phyloP scores from a whole-genome alignment of 331 rosid species.

The Arachis monticola region DNA sequence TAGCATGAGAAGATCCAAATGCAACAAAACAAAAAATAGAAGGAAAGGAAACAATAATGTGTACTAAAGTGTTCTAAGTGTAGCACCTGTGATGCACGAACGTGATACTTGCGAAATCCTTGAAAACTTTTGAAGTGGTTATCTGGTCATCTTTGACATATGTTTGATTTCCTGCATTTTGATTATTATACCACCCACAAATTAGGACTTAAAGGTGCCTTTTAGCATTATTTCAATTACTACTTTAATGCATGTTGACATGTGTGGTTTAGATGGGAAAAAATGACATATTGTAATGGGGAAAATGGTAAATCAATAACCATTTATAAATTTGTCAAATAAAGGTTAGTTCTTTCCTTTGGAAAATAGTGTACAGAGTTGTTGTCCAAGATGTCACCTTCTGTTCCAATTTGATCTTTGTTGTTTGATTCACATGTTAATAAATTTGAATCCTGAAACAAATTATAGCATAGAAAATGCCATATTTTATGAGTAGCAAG shows the following conservation, averaged over 20 bases:
- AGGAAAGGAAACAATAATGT: not conserved
- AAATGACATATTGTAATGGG: not conserved
- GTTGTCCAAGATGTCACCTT: no score
- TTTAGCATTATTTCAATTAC: not conserved
- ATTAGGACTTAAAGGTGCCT: not conserved
- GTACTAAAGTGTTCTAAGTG: not conserved
- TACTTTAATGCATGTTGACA: constrained; percentile 31
- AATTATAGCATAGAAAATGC: no score
- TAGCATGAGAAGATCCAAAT: not conserved
- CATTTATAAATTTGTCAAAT: no score
- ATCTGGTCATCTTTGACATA: not conserved
- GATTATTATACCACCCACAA: constrained; percentile 1
- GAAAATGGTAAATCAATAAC: not conserved
- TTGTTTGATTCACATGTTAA: no score
- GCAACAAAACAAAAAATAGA: constrained; percentile 4
- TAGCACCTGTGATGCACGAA: not conserved
- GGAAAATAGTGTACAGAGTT: no score
- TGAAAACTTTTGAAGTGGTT: no score
- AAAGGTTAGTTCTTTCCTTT: no score
- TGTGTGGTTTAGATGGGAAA: constrained; percentile 7
- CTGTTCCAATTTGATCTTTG: no score
- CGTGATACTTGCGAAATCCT: no score
- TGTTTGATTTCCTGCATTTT: not conserved
- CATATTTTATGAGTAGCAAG: no score
- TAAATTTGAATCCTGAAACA: no score